These are phyloP conservation scores for Coffea eugenioides DNA, from an alignment of 257 asterid genomes.

Conservation along the genomic window DNA sequence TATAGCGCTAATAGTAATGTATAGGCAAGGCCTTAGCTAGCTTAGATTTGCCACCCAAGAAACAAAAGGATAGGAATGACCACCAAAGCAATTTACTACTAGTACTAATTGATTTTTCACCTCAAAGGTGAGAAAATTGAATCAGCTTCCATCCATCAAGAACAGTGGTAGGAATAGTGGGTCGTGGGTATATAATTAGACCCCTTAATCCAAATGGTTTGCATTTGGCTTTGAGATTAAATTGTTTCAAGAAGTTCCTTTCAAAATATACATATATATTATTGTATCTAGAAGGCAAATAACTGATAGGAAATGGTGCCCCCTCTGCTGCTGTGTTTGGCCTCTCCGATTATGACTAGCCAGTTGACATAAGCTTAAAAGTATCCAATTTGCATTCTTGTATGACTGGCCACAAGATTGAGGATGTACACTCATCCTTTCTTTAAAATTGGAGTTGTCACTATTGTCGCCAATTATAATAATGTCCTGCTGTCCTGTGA, in stretches of 20 bases:
- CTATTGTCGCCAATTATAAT: slow-evolving; percentile 1
- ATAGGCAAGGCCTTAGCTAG: slow-evolving; percentile 7
- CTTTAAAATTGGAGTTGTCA: not conserved
- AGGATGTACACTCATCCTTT: not conserved
- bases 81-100: not conserved
- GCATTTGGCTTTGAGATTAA: not conserved
- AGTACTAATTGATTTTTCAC: not conserved
- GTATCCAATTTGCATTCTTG: not conserved
- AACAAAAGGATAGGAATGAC: not conserved
- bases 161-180: too few species aligned
- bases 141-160: not conserved
- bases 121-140: not conserved
- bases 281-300: not conserved
- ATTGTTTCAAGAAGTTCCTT: too few species aligned
- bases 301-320: not conserved
- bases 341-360: not conserved
- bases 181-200: not conserved
- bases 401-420: not conserved
- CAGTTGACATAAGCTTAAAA: not conserved
- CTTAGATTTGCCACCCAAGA: slow-evolving; percentile 6
- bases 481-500: too few species aligned
- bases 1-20: not conserved
- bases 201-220: not conserved
- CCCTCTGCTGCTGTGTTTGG: not conserved
- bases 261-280: too few species aligned